phyloP scores from a whole-genome alignment of 2,329 filamentous ascomycete species.

The Cryphonectria carpinicola region DNA sequence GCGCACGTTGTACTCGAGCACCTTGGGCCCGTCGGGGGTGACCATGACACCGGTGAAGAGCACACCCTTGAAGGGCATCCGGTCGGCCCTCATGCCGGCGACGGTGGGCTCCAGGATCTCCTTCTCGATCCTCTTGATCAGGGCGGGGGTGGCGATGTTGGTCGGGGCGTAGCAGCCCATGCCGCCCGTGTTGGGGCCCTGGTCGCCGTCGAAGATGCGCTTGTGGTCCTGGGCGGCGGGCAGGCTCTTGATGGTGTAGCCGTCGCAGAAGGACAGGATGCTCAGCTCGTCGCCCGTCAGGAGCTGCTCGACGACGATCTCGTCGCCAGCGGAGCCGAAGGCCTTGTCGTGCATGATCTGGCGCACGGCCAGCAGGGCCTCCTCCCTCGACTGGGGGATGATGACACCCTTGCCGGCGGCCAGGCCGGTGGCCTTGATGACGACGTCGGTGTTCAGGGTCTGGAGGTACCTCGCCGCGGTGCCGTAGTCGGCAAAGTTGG shows the following conservation, averaged over 20 bases:
- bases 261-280: slow-evolving; percentile 90
- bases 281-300: slow-evolving; percentile 90
- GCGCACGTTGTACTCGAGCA: slow-evolving; percentile 90
- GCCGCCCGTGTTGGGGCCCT: slow-evolving; percentile 91
- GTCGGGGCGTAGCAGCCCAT: slow-evolving; percentile 99
- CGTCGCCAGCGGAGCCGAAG: slow-evolving; percentile 84
- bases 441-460: slow-evolving; percentile 70
- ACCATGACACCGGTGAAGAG: slow-evolving; percentile 95
- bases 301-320: slow-evolving; percentile 95
- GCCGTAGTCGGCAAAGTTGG: slow-evolving; percentile 82
- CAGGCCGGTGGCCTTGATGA: slow-evolving; percentile 92
- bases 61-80: slow-evolving; percentile 72
- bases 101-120: slow-evolving; percentile 90
- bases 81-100: slow-evolving; percentile 82
- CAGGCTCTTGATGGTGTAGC: slow-evolving; percentile 78
- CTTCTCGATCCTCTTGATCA: slow-evolving; percentile 78
- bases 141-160: slow-evolving; percentile 71
- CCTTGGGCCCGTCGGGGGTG: slow-evolving; percentile 77
- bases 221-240: slow-evolving; percentile 97
- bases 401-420: slow-evolving; percentile 97
- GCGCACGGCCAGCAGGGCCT: slow-evolving; percentile 79
- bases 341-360: slow-evolving; percentile 89
- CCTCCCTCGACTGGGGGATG: slow-evolving; percentile 78
- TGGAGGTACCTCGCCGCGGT: slow-evolving; percentile 76
- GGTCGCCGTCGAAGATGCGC: slow-evolving; percentile 86